Base-by-base conservation (phyloP, 2,329 filamentous ascomycete species). In the Colletotrichum australisinense region DNA sequence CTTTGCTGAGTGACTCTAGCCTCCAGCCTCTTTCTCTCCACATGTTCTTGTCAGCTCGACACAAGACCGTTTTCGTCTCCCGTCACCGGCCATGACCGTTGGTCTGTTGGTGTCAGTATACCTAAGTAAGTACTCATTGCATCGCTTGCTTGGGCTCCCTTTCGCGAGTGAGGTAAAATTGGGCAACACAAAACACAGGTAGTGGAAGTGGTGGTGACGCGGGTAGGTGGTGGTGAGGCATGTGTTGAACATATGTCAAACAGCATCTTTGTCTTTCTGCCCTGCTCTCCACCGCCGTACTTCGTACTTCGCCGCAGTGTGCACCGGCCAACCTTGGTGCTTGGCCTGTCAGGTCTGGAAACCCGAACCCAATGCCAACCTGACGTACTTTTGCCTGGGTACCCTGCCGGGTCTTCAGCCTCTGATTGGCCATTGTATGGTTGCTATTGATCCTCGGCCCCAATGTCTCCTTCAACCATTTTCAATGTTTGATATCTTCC, bases 341-440 rank as follows among this genome's bases (percentile, higher is more conserved):
- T 49, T n/a, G 19, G 26, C 28, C 16, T 52, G 46, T 22, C 60
- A 32, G 60, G 60, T 63, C 24, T 32, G 38, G 60, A 65, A 69
- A 64, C 60, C 67, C 67, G 65, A 69, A 57, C 42, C 46, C 38
- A 53, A n/a, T 57, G 14, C 55, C 55, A 46, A 62, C 46, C 62
- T 42, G 55, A 69, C 66, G 64, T 62, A 62, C 42, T 66, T 62
- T 30, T 9, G 35, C 64, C 56, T 62, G 56, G 60, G 60, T 63
- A 19, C 60, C 46, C 60, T 63, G 60, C 60, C 46, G 28, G 6
- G 11, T 63, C 4, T 26, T 16, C 22, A 35, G 30, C 26, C 46
- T 63, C 60, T 30, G 42, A 14, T 52, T 63, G 60, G 60, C 4
- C 60, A 49, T 24, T 19, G 16, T 46, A 12, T 35, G 19, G 26